Conservation (phyloP, 2,329 filamentous ascomycete species). For the Hirsutella thompsonii region DNA sequence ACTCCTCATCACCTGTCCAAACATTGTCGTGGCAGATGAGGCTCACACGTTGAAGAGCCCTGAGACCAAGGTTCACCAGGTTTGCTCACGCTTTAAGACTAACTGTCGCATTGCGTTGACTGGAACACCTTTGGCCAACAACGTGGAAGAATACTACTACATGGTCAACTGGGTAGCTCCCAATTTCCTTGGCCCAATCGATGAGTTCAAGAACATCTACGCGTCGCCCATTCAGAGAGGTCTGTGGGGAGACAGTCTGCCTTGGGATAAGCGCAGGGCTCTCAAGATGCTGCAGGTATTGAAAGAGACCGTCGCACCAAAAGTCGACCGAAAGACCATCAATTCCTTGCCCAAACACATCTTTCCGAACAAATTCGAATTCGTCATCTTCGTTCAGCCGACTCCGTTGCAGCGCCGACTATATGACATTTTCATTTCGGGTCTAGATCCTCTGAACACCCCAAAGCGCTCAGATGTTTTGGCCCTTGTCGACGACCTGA, state of each 20-base stretch:
- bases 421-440: slow-evolving; percentile 39
- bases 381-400: slow-evolving; percentile 62
- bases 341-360: slow-evolving; percentile 47
- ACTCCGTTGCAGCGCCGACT: slow-evolving; percentile 49
- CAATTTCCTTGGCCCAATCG: slow-evolving; percentile 55
- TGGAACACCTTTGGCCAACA: slow-evolving; percentile 76
- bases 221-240: slow-evolving; percentile 61
- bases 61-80: slow-evolving; percentile 33
- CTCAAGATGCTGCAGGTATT: slow-evolving; percentile 58
- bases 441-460: no score
- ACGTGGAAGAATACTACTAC: slow-evolving; percentile 70
- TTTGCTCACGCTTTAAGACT: slow-evolving; percentile 49
- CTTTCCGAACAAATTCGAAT: slow-evolving; percentile 67
- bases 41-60: slow-evolving; percentile 68
- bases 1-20: slow-evolving; percentile 47
- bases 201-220: slow-evolving; percentile 60
- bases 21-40: slow-evolving; percentile 73
- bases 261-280: slow-evolving; percentile 40
- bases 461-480: slow-evolving; percentile 19
- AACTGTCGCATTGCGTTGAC: slow-evolving; percentile 69
- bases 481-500: slow-evolving; percentile 24
- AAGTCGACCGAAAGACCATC: slow-evolving; percentile 65
- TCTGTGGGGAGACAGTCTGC: slow-evolving; percentile 50
- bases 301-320: slow-evolving; percentile 59
- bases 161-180: slow-evolving; percentile 83